Evolutionary conservation across 768 basidiomycete genomes (phyloP).

Genomic region (Melanogaster broomeanus): DNA sequence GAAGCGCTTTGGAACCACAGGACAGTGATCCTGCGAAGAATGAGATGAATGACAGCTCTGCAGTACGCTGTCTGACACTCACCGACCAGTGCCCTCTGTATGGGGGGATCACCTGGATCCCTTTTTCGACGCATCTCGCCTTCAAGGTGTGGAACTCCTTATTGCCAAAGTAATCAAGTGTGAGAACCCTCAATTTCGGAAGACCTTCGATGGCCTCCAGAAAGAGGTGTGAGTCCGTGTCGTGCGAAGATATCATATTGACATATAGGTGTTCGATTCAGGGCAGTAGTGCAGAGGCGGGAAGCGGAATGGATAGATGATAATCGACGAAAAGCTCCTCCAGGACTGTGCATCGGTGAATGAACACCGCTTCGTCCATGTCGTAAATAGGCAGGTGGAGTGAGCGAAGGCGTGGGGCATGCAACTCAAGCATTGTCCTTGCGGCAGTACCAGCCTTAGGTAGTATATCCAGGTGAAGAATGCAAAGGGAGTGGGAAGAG

Average conservation of each 20-base stretch:
- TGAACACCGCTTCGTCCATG: conserved; percentile 30
- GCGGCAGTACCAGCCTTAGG: conserved; percentile 30
- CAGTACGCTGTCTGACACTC: conserved; percentile 16
- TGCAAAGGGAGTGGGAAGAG: conserved; percentile 36
- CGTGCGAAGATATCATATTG: conserved; percentile 14
- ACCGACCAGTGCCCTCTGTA: conserved; percentile 36
- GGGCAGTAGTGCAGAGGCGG: conserved; percentile 34
- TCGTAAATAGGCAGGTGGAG: conserved; percentile 42
- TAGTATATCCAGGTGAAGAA: conserved; percentile 42
- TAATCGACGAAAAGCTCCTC: conserved; percentile 42
- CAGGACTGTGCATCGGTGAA: conserved; percentile 38
- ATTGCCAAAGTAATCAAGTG: conserved; percentile 30
- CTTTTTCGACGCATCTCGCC: conserved; percentile 30
- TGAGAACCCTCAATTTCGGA: conserved; percentile 38
- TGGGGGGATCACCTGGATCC: conserved; percentile 28
- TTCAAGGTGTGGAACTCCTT: conserved; percentile 25
- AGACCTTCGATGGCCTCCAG: conserved; percentile 33
- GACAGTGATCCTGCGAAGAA: conserved; percentile 37
- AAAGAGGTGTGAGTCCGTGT: conserved; percentile 30
- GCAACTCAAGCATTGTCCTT: conserved; percentile 24
- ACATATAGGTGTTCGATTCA: conserved; percentile 42
- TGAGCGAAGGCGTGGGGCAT: conserved; percentile 41
- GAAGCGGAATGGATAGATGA: conserved; percentile 34
- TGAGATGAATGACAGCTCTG: neutral
- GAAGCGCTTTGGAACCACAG: conserved; percentile 32